Conservation (phyloP, 129 eudicot species). For the Flaveria trinervia region DNA sequence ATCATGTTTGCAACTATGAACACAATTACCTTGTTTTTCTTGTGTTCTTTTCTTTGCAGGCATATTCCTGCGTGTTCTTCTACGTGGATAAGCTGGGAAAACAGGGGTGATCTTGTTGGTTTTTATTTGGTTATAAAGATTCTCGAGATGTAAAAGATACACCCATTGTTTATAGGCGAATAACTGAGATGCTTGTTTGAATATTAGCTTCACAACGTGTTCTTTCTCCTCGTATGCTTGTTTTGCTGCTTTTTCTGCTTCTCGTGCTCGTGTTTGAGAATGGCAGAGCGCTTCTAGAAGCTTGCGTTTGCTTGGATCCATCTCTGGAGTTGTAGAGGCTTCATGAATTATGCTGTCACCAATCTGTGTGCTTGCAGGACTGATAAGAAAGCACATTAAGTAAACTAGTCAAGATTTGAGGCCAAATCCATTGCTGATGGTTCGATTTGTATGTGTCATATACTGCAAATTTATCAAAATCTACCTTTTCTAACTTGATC, state of each 20-base stretch:
- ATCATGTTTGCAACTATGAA: constrained; percentile 36
- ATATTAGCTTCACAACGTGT: constrained; percentile 71
- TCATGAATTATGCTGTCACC: constrained; percentile 32
- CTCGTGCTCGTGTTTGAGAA: constrained; percentile 96
- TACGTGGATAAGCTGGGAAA: constrained; percentile 53
- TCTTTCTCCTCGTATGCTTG: constrained; percentile 79
- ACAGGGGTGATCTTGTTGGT: constrained; percentile 39
- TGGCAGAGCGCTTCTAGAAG: constrained; percentile 85
- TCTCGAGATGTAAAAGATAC: constrained; percentile 80
- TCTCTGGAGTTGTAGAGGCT: constrained; percentile 30
- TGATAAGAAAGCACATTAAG: constrained; percentile 7
- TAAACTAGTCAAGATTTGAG: background rate
- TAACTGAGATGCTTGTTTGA: constrained; percentile 78
- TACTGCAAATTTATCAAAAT: constrained; percentile 1
- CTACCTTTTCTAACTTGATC: background rate
- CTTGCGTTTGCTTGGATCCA: constrained; percentile 58
- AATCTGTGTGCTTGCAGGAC: constrained; percentile 18
- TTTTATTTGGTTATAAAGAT: constrained; percentile 54
- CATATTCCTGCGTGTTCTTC: constrained; percentile 34
- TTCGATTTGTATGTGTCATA: background rate
- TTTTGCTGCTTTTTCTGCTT: constrained; percentile 88
- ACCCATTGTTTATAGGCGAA: constrained; percentile 94
- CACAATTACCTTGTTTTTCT: constrained; percentile 34
- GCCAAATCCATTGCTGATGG: background rate
- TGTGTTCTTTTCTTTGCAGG: constrained; percentile 37